These are phyloP conservation scores for Chamaecrista fasciculata DNA, from an alignment of 306 rosid species.

Conservation along the genomic window DNA sequence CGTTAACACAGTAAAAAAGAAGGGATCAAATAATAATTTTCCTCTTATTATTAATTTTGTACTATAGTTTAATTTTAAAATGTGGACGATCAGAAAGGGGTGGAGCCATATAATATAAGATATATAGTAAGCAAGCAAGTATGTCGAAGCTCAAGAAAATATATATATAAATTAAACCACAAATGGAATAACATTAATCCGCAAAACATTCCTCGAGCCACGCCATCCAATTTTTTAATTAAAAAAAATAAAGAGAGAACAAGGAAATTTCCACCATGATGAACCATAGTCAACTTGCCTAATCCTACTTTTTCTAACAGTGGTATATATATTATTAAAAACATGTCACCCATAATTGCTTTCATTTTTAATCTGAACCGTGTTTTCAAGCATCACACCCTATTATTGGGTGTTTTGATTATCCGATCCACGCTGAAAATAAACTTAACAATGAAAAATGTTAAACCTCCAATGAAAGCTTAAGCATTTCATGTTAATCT, in stretches of 20 bases:
- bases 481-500: too few relatives aligned
- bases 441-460: too few relatives aligned
- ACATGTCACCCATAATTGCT: constrained; percentile 43
- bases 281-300: constrained; percentile 31
- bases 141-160: neutral
- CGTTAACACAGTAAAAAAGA: too few relatives aligned
- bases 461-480: too few relatives aligned
- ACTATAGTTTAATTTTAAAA: too few relatives aligned
- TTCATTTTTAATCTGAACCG: neutral
- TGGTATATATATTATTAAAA: constrained; percentile 31
- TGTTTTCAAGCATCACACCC: neutral
- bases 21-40: too few relatives aligned
- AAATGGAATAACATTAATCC: constrained; percentile 28
- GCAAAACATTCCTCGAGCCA: constrained; percentile 59
- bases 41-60: too few relatives aligned
- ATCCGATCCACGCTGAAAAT: too few relatives aligned
- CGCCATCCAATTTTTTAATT: constrained; percentile 18
- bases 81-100: too few relatives aligned
- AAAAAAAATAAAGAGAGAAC: too few relatives aligned
- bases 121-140: neutral
- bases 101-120: too few relatives aligned
- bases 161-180: neutral
- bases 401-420: neutral
- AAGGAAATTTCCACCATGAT: neutral
- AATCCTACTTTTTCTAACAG: neutral